Evolutionary conservation across 192 early-diverging fungal species (phyloP).

Genomic region (Coemansia pectinata): DNA sequence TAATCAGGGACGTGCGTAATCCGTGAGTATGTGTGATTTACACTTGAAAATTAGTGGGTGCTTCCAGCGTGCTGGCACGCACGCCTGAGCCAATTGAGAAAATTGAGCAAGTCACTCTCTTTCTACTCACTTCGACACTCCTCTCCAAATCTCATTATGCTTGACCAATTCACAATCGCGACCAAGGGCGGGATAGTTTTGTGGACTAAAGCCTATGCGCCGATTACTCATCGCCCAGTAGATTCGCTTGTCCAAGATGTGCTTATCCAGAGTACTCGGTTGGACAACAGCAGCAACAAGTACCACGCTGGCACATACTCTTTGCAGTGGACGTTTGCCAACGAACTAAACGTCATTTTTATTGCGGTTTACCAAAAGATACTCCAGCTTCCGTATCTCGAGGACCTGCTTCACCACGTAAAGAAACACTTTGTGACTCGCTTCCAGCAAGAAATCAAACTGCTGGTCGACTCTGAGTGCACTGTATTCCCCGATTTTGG

Average conservation of each 20-base stretch:
- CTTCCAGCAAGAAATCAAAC: conserved; percentile 49
- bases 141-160: conserved; percentile 57
- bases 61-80: neutral
- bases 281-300: conserved; percentile 64
- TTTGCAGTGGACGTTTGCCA: conserved; percentile 79
- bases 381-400: conserved; percentile 80
- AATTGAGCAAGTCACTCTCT: neutral
- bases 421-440: conserved; percentile 67
- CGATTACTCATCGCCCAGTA: conserved; percentile 62
- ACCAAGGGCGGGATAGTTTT: conserved; percentile 88
- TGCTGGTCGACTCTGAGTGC: conserved; percentile 19
- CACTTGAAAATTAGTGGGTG: neutral
- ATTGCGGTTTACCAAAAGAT: conserved; percentile 87
- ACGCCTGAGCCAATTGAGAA: neutral
- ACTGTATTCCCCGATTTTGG: conserved; percentile 35
- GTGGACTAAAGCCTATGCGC: conserved; percentile 74
- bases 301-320: conserved; percentile 63
- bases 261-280: conserved; percentile 71
- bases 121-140: too few species aligned
- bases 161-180: conserved; percentile 80
- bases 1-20: neutral
- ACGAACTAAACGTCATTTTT: conserved; percentile 80
- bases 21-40: neutral
- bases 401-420: conserved; percentile 73
- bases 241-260: conserved; percentile 75